phyloP scores from a whole-genome alignment of 164 flowering plant genomes.

The Amborella trichopoda region DNA sequence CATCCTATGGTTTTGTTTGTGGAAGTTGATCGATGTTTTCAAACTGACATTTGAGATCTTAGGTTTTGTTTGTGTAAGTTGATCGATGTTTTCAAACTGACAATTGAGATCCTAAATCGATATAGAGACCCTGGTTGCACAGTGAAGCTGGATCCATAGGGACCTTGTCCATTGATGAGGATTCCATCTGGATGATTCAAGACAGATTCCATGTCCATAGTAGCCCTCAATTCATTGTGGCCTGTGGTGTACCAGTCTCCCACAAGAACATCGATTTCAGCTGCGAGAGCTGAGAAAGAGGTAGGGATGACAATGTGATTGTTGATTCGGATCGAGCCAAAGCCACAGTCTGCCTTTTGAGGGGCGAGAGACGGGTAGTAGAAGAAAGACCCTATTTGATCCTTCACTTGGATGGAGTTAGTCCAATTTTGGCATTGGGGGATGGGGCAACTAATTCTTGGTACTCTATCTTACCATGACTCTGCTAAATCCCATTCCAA shows the following conservation, averaged over 20 bases:
- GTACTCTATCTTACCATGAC: conserved; percentile 84
- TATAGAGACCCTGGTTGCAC: too few relatives aligned
- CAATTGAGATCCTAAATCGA: too few relatives aligned
- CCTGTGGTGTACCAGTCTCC: conserved; percentile 68
- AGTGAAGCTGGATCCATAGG: too few relatives aligned
- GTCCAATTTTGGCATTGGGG: conserved; percentile 85
- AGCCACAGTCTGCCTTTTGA: conserved; percentile 84
- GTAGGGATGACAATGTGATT: conserved; percentile 47
- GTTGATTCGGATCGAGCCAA: conserved; percentile 57
- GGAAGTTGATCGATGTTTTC: conserved; percentile 39
- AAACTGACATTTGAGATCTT: conserved; percentile 62
- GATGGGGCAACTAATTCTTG: conserved; percentile 81
- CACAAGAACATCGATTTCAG: conserved; percentile 58
- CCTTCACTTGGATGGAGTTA: conserved; percentile 64
- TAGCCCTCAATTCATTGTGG: too few relatives aligned
- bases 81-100: too few relatives aligned
- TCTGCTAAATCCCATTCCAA: conserved; percentile 78
- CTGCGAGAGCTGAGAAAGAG: conserved; percentile 61
- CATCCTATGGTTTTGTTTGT: conserved; percentile 58
- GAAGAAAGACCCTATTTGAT: conserved; percentile 77
- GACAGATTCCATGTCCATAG: too few relatives aligned
- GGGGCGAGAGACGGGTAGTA: conserved; percentile 73
- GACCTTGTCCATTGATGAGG: too few relatives aligned
- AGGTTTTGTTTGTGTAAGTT: conserved; percentile 53
- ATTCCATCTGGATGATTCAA: too few relatives aligned